These are phyloP conservation scores for Aspergillus funiculosus DNA, from an alignment of 495 filamentous ascomycete genomes.

Conservation along the genomic window DNA sequence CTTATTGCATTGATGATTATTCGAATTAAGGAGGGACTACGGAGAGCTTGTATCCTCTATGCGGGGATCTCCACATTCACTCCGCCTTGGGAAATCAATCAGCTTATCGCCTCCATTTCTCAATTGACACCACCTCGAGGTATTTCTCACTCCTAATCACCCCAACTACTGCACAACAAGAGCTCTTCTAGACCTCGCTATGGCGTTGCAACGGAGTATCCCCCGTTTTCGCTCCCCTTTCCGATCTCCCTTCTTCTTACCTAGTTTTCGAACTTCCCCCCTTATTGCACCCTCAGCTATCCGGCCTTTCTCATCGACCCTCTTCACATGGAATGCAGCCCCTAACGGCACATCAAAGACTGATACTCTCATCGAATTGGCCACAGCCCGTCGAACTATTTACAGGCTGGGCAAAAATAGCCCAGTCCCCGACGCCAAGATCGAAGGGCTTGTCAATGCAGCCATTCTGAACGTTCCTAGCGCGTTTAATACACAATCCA, in stretches of 20 bases:
- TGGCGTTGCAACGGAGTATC: slow-evolving; percentile 1
- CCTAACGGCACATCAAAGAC: slow-evolving; percentile 23
- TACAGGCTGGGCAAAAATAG: slow-evolving; percentile 43
- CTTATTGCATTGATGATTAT: too few species aligned
- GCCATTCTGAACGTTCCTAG: slow-evolving; percentile 46
- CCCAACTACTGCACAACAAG: too few species aligned
- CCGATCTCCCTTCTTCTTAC: background rate
- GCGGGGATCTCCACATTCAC: too few species aligned
- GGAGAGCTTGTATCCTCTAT: too few species aligned
- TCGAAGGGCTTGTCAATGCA: slow-evolving; percentile 45
- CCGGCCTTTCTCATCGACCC: slow-evolving; percentile 56
- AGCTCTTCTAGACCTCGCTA: background rate
- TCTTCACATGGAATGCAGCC: slow-evolving; percentile 30
- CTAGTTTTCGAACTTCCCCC: background rate
- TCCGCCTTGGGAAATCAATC: too few species aligned
- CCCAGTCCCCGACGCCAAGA: slow-evolving; percentile 42
- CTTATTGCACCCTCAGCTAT: background rate
- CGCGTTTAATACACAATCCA: slow-evolving; percentile 53
- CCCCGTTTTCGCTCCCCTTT: background rate
- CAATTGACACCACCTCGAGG: too few species aligned
- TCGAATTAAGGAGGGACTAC: too few species aligned
- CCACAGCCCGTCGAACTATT: slow-evolving; percentile 43
- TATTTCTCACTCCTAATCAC: too few species aligned
- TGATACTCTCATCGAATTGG: slow-evolving; percentile 35
- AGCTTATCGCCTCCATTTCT: too few species aligned